phyloP scores from a whole-genome alignment of 805 yeast genomes.

The Saccharomycopsis sp. region DNA sequence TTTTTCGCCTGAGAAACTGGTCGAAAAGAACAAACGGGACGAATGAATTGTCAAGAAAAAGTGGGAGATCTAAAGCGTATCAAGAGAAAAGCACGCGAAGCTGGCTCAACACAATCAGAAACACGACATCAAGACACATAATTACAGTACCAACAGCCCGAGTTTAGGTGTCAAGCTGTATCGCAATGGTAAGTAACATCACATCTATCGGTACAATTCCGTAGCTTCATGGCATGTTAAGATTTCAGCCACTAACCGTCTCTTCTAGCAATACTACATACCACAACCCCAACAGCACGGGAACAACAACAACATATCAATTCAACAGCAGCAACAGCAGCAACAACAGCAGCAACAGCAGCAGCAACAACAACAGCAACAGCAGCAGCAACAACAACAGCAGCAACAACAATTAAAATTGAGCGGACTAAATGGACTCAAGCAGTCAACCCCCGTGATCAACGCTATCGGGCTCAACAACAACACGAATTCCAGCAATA shows the following conservation, averaged over 20 bases:
- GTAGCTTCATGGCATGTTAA: no score
- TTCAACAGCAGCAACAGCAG: conserved; percentile 12
- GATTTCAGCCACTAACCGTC: not conserved
- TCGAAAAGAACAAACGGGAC: no score
- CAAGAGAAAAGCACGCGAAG: no score
- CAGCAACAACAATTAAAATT: conserved; percentile 22
- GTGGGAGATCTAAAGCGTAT: no score
- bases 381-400: conserved; percentile 13
- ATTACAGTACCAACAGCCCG: no score
- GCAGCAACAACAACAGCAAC: conserved; percentile 20
- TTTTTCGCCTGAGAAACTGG: no score
- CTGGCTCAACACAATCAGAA: no score
- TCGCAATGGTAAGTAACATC: not conserved
- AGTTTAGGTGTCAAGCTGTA: no score
- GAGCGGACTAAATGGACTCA: conserved; percentile 14
- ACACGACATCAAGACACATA: no score
- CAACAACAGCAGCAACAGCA: conserved; percentile 18
- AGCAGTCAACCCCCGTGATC: conserved; percentile 24
- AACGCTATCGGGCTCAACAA: not conserved
- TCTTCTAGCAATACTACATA: conserved; percentile 4
- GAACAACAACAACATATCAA: conserved; percentile 14
- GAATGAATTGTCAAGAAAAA: no score
- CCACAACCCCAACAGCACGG: conserved; percentile 8
- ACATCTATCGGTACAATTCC: no score
- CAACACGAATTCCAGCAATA: conserved; percentile 20